phyloP scores from a whole-genome alignment of 225 moss, liverwort and hornwort species.

The Ulota crispa region DNA sequence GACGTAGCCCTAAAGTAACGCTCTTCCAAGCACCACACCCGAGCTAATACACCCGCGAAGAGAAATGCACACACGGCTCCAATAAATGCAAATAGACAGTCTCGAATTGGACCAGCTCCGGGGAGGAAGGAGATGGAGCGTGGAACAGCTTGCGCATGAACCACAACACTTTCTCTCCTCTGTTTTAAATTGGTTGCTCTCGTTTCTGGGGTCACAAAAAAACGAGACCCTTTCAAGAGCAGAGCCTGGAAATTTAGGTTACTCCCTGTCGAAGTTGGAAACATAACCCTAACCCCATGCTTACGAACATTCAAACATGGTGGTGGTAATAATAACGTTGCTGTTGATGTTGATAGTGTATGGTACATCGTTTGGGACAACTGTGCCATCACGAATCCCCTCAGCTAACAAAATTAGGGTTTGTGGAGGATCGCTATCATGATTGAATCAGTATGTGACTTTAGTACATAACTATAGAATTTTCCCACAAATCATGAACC shows the following conservation, averaged over 20 bases:
- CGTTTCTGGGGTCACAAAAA: neutral
- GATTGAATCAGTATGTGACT: neutral
- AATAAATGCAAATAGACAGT: slow-evolving; percentile 76
- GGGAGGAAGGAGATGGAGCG: slow-evolving; percentile 58
- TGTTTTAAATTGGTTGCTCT: neutral
- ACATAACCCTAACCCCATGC: slow-evolving; percentile 27
- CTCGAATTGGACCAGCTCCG: slow-evolving; percentile 75
- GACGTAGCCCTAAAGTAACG: slow-evolving; percentile 72
- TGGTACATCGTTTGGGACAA: slow-evolving; percentile 20
- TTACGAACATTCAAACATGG: slow-evolving; percentile 16
- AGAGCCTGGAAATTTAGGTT: slow-evolving; percentile 24
- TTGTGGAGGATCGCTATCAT: neutral
- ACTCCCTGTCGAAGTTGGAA: slow-evolving; percentile 16
- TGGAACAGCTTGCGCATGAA: slow-evolving; percentile 34
- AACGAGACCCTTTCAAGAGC: neutral
- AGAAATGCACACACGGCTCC: slow-evolving; percentile 76
- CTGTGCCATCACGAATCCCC: slow-evolving; percentile 41
- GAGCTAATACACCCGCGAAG: slow-evolving; percentile 74
- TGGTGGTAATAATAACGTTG: slow-evolving; percentile 14
- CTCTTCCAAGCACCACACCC: slow-evolving; percentile 78
- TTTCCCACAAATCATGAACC: slow-evolving; percentile 14
- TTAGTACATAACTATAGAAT: slow-evolving; percentile 13
- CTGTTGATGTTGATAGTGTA: neutral
- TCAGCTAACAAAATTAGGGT: neutral
- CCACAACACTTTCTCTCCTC: neutral